Percentiles rank a stretch among this genome's conserved stretches.
Conservation (phyloP, 352 stramenopile genomes). For the Blastocystis hominis region DNA sequence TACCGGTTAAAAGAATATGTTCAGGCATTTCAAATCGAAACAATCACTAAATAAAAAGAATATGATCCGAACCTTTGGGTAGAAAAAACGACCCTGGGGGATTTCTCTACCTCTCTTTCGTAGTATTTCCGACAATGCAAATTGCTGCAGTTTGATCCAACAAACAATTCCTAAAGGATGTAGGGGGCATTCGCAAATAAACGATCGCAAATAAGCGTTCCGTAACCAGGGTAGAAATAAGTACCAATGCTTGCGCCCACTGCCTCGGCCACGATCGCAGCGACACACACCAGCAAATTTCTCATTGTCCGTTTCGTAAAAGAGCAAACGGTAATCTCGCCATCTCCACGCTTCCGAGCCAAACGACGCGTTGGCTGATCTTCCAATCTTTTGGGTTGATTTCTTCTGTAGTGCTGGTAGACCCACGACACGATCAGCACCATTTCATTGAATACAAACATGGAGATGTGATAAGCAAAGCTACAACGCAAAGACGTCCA, state of each 20-base stretch:
- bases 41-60: too few species aligned
- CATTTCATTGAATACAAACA: background rate
- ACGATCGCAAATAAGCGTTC: background rate
- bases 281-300: background rate
- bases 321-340: background rate
- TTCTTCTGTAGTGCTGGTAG: background rate
- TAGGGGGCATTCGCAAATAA: background rate
- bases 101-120: too few species aligned
- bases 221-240: background rate
- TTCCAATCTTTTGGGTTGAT: background rate
- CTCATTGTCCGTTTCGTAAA: background rate
- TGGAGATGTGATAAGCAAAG: slow-evolving; percentile 9
- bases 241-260: background rate
- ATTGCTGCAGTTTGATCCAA: too few species aligned
- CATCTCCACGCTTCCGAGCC: background rate
- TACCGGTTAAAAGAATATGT: slow-evolving; percentile 52
- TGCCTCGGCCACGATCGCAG: background rate
- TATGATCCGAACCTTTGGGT: too few species aligned
- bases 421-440: background rate
- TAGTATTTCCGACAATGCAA: too few species aligned
- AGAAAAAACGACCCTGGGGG: too few species aligned
- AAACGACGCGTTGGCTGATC: background rate
- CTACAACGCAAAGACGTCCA: background rate
- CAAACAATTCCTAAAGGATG: slow-evolving; percentile 14
- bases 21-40: background rate